Evolutionary conservation across 192 early-diverging fungal species (phyloP), one percentile per base, ranked within the genome.

Genomic region (Rhizophagus sp.): DNA sequence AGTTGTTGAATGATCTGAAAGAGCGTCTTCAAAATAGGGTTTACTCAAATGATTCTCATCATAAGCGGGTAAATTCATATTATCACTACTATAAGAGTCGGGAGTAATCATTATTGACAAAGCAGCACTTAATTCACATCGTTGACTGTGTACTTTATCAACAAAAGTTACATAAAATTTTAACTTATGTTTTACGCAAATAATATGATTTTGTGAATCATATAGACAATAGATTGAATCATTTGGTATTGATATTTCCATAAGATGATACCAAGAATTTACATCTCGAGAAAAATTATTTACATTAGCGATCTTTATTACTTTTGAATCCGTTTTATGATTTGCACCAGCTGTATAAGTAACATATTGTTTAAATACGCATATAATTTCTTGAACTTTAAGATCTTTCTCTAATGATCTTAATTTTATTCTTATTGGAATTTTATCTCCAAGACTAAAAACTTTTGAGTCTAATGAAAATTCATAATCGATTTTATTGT

Each of bases 331-430:
- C 5, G 64, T 71, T 33, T 76, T 82, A 5, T 41, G 5, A 1
- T 81, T 64, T 4, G 76, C 71, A 25, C 80, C 84, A 0, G 47
- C 50, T 2, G 79, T 80, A 71, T 85, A 89, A 6, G 88, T 83
- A 34, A 84, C 68, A 61, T 88, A 90, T 81, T 92, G 90, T 34
- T 90, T 90, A 57, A 92, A 80, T 7, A 83, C 74, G 52, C 85
- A 85, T 22, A 83, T 83, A 10, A 88, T 81, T 2, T 84, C 68
- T 17, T 86, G 73, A 2, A 90, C 80, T 57, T 74, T 81, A 19
- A 92, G 22, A 4, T 83, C 80, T 72, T 88, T 82, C 50, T 66
- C 17, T 24, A 84, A 82, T 30, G 90, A 88, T 30, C 80, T 84
- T 2, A 92, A 75, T 41, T 83, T 79, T 19, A 91, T 82, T 4